phyloP scores from a whole-genome alignment of 108 stramenopile species.

The Fragilariopsis cylindrus region DNA sequence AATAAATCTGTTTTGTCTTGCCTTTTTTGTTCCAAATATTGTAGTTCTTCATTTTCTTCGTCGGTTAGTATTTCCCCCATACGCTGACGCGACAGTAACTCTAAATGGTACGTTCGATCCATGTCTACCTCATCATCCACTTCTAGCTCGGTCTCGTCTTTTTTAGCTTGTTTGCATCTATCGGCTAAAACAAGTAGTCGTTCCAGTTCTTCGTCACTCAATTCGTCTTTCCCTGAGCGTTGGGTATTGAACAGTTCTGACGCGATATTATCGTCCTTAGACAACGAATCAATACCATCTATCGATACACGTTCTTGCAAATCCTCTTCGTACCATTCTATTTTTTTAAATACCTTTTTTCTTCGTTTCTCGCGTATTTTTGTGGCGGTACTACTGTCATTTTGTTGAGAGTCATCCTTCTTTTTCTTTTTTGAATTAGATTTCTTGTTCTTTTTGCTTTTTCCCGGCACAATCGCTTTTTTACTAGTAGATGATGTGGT shows the following conservation, averaged over 20 bases:
- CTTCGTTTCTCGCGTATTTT: not conserved
- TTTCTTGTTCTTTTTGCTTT: not conserved
- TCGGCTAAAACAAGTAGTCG: not conserved
- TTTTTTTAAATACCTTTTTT: not conserved
- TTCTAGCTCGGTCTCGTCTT: conserved; percentile 22
- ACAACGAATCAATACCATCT: not conserved
- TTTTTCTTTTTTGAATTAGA: not conserved
- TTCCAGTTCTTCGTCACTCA: conserved; percentile 1
- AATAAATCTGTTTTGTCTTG: conserved; percentile 7
- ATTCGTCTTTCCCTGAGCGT: not conserved
- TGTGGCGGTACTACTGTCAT: not conserved
- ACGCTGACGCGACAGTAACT: conserved; percentile 25
- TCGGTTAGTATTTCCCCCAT: conserved; percentile 26
- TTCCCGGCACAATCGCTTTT: not conserved
- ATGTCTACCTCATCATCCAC: conserved; percentile 21
- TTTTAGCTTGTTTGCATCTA: not conserved
- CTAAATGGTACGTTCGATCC: conserved; percentile 29
- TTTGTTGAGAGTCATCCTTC: not conserved
- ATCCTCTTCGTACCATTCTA: conserved; percentile 14
- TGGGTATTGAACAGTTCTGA: not conserved
- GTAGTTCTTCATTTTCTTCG: conserved; percentile 9
- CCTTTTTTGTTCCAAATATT: conserved; percentile 9
- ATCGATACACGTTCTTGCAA: not conserved
- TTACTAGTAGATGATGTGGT: not conserved
- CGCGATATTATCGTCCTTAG: not conserved